Evolutionary conservation across 805 yeast species (phyloP), one percentile per base, ranked within the genome.

Genomic region (Hanseniaspora nectarophila): DNA sequence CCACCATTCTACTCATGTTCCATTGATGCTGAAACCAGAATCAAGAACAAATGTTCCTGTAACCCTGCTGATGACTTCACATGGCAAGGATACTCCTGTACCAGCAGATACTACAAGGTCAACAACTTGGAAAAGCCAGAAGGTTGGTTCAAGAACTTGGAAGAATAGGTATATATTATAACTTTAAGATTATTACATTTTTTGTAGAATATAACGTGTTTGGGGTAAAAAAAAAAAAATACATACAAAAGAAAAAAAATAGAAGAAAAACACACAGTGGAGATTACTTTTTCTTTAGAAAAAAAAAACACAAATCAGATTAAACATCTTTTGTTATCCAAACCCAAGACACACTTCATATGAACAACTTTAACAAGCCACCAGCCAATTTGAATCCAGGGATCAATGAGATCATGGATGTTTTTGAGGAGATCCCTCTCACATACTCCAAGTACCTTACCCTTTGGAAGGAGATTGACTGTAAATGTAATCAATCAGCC

Each of bases 381-480:
- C 69, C 69, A n/a, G 70, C 70, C 2, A 78, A 78, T 60, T 61
- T 76, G 48, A 81, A 75, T 57, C 95, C 96, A 0, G 97, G 97
- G 1, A 71, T 92, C 51, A 90, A 89, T 67, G 98, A 92, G 64
- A 77, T 92, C 52, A 73, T 85, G 43, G 98, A 92, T 68, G 89
- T 88, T 0, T 76, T 90, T 47, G 95, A 88, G 62, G 95, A 95
- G 23, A 73, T 88, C 56, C 98, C 98, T 0, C 62, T 74, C 53
- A 96, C 87, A 58, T 72, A 86, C 38, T 77, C 88, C 46, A 77
- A 89, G 49, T 90, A 89, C 62, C 80, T 88, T 65, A 92, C 97
- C 1, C 70, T 87, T 15, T 70, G 92, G 57, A 85, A 87, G 61
- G 98, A 92, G 63, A 88, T 92, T 50, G 97, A 89, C 62, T 97